Base-by-base conservation (phyloP, 1,139 yeast genomes). In the Geotrichum cucujoidarum region DNA sequence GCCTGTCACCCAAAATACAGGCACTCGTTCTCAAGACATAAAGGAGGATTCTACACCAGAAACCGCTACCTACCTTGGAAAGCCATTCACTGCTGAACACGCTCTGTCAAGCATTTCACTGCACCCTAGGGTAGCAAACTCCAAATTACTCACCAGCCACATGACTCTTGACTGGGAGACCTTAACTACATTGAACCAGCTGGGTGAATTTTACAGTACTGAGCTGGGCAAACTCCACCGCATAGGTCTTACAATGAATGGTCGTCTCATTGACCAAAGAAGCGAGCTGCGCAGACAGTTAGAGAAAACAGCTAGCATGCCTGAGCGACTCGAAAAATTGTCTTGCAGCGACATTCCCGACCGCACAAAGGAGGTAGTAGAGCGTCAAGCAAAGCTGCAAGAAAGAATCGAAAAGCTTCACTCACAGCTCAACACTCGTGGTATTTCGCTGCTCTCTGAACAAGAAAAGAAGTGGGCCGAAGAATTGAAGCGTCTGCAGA, bases 391-490 rank as follows among this genome's bases (percentile, higher is more conserved):
- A 14, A 22, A 40, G 2, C 52, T 73, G 13, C 56, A 60, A n/a
- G 55, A 58, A 20, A 65, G 78, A 41, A 57, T 71, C 8, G 54
- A 56, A 2, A 52, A 49, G 14, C 54, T 75, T 5, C 58, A 61
- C 13, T 56, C 60, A 2, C 62, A 57, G 30, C 47, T 73, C 5
- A 51, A 50, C 49, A 58, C 50, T 35, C 54, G 53, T 20, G 56
- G 60, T 27, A 61, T 65, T 13, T 46, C 62, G 13, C 67, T 71
- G 1, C 56, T 75, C 29, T 67, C 72, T 43, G 62, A 62, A 1
- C 62, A 68, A 13, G 81, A 76, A 55, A 61, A 64, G 52, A 61
- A 58, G 30, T 76, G 79, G 78, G 68, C 71, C 53, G 64, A 59
- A 22, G 79, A 74, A 54, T 61, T 76, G 13, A 66, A 64, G 42